Percentiles rank a stretch among this genome's conserved stretches.
These are phyloP conservation scores for Fusarium marasasianum DNA, from an alignment of 2,329 filamentous ascomycete species.

Conservation along the genomic window DNA sequence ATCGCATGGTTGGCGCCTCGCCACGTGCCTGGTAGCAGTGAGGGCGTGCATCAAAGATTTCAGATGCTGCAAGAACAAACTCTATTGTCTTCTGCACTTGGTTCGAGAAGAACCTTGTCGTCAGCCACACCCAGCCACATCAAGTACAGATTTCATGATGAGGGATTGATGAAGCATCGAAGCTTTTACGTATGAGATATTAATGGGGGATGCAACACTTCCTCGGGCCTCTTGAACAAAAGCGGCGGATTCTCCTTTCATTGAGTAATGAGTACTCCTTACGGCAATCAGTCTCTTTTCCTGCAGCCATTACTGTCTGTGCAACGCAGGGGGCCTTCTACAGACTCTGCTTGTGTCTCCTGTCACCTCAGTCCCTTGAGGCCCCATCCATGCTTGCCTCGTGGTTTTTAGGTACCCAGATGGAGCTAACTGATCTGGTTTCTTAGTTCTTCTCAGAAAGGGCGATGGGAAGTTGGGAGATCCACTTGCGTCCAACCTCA, in stretches of 20 bases:
- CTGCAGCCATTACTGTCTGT: slow-evolving; percentile 9
- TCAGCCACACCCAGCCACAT: slow-evolving; percentile 26
- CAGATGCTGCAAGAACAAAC: slow-evolving; percentile 18
- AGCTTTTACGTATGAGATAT: slow-evolving; percentile 30
- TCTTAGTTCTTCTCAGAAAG: not conserved
- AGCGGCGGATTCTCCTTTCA: not conserved
- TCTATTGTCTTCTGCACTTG: slow-evolving; percentile 12
- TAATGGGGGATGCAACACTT: not conserved
- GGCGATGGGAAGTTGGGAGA: not conserved
- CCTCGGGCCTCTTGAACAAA: not conserved
- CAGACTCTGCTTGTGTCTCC: not conserved
- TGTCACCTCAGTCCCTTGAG: slow-evolving; percentile 8
- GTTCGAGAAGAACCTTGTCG: slow-evolving; percentile 28
- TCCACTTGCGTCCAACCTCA: not conserved
- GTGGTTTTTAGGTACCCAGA: slow-evolving; percentile 20
- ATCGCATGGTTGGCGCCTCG: slow-evolving; percentile 32
- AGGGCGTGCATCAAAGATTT: slow-evolving; percentile 26
- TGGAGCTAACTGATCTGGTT: not conserved
- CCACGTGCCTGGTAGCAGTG: slow-evolving; percentile 31
- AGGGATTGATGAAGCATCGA: not conserved
- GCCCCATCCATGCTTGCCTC: slow-evolving; percentile 29
- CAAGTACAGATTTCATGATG: not conserved
- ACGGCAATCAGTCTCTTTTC: not conserved
- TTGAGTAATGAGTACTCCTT: not conserved
- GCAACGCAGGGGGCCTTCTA: slow-evolving; percentile 10